These are phyloP conservation scores for Geranium incanum DNA, from an alignment of 441 rosid genomes.

Conservation along the genomic window DNA sequence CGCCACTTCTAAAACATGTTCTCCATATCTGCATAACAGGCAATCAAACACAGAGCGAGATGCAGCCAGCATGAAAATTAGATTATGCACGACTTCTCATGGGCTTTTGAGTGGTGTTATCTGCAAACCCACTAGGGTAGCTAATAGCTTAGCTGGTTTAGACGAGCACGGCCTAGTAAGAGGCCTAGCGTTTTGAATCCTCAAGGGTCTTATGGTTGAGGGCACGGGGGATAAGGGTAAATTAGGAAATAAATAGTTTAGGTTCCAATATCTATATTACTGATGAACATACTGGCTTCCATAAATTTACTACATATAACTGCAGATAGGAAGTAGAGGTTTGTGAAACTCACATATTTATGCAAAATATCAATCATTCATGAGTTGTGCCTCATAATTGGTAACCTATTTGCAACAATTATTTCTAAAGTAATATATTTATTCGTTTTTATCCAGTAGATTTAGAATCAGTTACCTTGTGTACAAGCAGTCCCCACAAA, in stretches of 20 bases:
- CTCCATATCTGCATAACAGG: constrained; percentile 21
- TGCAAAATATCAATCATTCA: not conserved
- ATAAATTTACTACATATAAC: too few species aligned
- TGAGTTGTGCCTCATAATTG: not conserved
- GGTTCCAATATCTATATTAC: not conserved
- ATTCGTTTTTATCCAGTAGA: not conserved
- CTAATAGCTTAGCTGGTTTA: too few species aligned
- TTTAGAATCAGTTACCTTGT: constrained; percentile 14
- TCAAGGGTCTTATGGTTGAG: too few species aligned
- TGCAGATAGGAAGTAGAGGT: not conserved
- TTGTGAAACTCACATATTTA: not conserved
- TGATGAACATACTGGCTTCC: not conserved
- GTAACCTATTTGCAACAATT: not conserved
- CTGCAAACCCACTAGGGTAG: not conserved
- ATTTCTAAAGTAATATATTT: too few species aligned
- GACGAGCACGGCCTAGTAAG: too few species aligned
- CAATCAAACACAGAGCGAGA: not conserved
- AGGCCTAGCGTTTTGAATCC: too few species aligned
- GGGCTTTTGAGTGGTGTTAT: not conserved
- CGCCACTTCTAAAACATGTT: constrained; percentile 21
- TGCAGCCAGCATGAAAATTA: too few species aligned
- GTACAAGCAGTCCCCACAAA: constrained; percentile 25
- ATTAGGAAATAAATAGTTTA: not conserved
- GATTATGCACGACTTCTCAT: not conserved
- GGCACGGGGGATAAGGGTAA: too few species aligned